Conservation (phyloP, 169 alveolate genomes). For the Plasmodium adleri region DNA sequence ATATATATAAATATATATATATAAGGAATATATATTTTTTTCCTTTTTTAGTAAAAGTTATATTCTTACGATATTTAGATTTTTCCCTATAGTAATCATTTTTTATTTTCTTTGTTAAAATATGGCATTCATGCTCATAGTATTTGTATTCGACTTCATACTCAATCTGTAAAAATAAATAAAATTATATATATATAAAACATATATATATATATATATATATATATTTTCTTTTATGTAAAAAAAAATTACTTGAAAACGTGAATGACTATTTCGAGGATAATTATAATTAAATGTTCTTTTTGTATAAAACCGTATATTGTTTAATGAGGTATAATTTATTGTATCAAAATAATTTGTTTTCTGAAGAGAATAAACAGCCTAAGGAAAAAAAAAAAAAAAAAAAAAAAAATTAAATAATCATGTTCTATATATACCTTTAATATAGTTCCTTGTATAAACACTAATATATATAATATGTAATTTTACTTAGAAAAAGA, state of each 20-base stretch:
- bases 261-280: slow-evolving; percentile 67
- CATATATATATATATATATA: not conserved
- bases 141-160: slow-evolving; percentile 74
- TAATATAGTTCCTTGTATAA: not conserved
- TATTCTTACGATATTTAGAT: slow-evolving; percentile 32
- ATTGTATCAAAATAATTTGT: slow-evolving; percentile 63
- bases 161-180: slow-evolving; percentile 40
- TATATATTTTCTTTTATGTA: not conserved
- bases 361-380: slow-evolving; percentile 71
- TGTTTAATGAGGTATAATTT: slow-evolving; percentile 71
- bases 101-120: slow-evolving; percentile 71
- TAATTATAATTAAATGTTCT: slow-evolving; percentile 68
- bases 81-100: slow-evolving; percentile 69
- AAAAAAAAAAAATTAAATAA: slow-evolving; percentile 8
- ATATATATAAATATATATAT: slow-evolving; percentile 2
- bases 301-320: slow-evolving; percentile 70
- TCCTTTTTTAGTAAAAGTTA: not conserved
- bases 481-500: no score
- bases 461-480: no score
- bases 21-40: not conserved
- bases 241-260: slow-evolving; percentile 64
- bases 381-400: slow-evolving; percentile 28
- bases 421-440: not conserved
- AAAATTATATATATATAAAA: no score
- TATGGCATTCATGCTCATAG: slow-evolving; percentile 70